A percentile compares a stretch with the other conserved stretches of the same genome.
These are phyloP conservation scores for Aspergillus steynii DNA, from an alignment of 495 filamentous ascomycete species.

Conservation along the genomic window DNA sequence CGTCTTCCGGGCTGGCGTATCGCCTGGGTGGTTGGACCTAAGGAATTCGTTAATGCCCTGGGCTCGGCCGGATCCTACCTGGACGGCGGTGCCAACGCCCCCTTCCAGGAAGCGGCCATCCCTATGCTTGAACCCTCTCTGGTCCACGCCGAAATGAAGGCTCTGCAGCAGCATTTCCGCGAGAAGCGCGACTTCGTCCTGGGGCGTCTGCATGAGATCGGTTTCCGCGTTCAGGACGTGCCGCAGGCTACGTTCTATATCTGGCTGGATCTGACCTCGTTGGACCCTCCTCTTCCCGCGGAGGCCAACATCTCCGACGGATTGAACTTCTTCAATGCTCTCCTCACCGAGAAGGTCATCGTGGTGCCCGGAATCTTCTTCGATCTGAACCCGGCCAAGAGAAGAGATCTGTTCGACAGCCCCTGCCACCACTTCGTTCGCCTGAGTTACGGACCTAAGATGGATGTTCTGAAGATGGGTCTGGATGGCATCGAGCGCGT, in stretches of 20 bases:
- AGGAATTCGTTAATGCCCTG: constrained; percentile 94
- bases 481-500: constrained; percentile 89
- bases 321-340: constrained; percentile 94
- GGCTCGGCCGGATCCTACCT: constrained; percentile 91
- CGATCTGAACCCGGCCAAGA: constrained; percentile 84
- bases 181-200: constrained; percentile 90
- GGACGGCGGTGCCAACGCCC: constrained; percentile 92
- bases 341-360: constrained; percentile 88
- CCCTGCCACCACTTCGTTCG: constrained; percentile 96
- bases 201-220: constrained; percentile 72
- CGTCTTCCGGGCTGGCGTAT: constrained; percentile 95
- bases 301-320: constrained; percentile 78
- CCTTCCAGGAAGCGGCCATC: constrained; percentile 93
- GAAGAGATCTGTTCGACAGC: constrained; percentile 88
- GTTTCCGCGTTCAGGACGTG: constrained; percentile 74
- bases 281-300: constrained; percentile 40
- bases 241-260: constrained; percentile 95
- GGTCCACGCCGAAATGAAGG: constrained; percentile 84
- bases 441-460: constrained; percentile 85
- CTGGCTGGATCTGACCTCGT: constrained; percentile 65
- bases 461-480: constrained; percentile 82
- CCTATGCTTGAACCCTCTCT: constrained; percentile 83
- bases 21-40: constrained; percentile 92
- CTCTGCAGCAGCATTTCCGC: constrained; percentile 83
- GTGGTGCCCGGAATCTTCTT: constrained; percentile 88